Percentiles rank a stretch among this genome's conserved stretches.
These are phyloP conservation scores for Apiospora rasikravindrae DNA, from an alignment of 2,329 filamentous ascomycete genomes.

Conservation along the genomic window DNA sequence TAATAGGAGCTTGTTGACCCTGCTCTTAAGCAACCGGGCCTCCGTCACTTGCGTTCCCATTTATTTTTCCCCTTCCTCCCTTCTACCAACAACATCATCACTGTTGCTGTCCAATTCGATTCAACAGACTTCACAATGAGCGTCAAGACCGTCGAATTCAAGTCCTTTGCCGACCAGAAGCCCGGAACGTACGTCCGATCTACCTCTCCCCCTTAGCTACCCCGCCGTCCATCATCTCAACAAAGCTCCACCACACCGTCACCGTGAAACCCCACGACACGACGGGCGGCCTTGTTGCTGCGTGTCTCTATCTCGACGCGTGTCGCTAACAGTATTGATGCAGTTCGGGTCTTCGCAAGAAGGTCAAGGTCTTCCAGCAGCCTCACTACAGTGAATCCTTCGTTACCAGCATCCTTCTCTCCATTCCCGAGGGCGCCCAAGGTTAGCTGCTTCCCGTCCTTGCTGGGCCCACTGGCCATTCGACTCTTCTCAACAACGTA, in stretches of 20 bases:
- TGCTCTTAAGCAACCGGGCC: constrained; percentile 4
- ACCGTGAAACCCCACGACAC: neutral
- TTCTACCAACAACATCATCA: neutral
- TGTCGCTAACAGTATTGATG: constrained; percentile 28
- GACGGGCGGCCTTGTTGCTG: neutral
- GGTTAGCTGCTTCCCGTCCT: constrained; percentile 48
- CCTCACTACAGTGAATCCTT: constrained; percentile 96
- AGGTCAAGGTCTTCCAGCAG: constrained; percentile 97
- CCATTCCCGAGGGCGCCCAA: constrained; percentile 91
- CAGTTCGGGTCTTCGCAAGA: constrained; percentile 97
- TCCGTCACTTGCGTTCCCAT: constrained; percentile 1
- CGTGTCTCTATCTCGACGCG: constrained; percentile 19
- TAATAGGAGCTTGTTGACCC: constrained; percentile 13
- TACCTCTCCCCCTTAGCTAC: constrained; percentile 37
- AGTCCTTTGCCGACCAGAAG: constrained; percentile 95
- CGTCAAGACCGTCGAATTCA: constrained; percentile 78
- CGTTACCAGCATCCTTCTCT: constrained; percentile 89
- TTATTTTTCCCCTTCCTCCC: neutral
- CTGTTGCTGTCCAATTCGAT: neutral
- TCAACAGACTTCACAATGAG: constrained; percentile 61
- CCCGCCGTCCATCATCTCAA: constrained; percentile 36
- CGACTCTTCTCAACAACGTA: neutral
- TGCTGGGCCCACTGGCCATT: constrained; percentile 29
- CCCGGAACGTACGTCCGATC: constrained; percentile 86
- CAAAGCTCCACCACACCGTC: constrained; percentile 12